Percentiles rank a stretch among this genome's conserved stretches.
These are phyloP conservation scores for Aspergillus pseudotamarii DNA, from an alignment of 2,329 filamentous ascomycete species.

Conservation along the genomic window DNA sequence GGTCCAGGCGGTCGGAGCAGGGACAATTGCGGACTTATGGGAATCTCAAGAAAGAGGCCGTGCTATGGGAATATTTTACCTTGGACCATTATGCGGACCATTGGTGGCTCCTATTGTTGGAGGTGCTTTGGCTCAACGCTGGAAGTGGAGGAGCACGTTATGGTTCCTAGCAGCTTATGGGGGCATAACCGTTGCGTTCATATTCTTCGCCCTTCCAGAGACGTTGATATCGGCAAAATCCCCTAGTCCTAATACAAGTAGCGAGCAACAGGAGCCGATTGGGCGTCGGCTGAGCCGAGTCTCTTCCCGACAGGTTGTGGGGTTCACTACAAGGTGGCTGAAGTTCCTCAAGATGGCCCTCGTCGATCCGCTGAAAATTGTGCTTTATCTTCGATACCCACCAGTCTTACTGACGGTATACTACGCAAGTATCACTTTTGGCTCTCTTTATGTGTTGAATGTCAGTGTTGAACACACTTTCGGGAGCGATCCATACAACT, in stretches of 20 bases:
- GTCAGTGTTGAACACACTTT: slow-evolving; percentile 75
- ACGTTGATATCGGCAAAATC: slow-evolving; percentile 37
- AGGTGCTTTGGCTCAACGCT: slow-evolving; percentile 67
- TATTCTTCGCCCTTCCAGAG: slow-evolving; percentile 50
- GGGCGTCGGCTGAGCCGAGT: slow-evolving; percentile 51
- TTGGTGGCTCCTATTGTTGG: slow-evolving; percentile 76
- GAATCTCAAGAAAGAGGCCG: slow-evolving; percentile 69
- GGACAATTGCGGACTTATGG: slow-evolving; percentile 82
- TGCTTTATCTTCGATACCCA: slow-evolving; percentile 73
- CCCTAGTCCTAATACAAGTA: slow-evolving; percentile 30
- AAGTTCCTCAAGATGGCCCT: slow-evolving; percentile 62
- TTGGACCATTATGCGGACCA: slow-evolving; percentile 76
- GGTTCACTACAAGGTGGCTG: slow-evolving; percentile 57
- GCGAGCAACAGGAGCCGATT: slow-evolving; percentile 24
- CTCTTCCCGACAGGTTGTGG: slow-evolving; percentile 65
- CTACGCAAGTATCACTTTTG: slow-evolving; percentile 75
- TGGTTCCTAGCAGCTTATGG: slow-evolving; percentile 78
- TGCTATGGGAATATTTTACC: slow-evolving; percentile 83
- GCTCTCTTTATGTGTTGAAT: slow-evolving; percentile 74
- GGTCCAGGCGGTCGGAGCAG: slow-evolving; percentile 80
- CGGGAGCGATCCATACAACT: slow-evolving; percentile 67
- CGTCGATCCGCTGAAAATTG: slow-evolving; percentile 71
- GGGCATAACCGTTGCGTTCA: slow-evolving; percentile 44
- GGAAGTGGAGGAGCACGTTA: slow-evolving; percentile 75
- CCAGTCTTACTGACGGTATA: slow-evolving; percentile 73